Base-by-base conservation (phyloP, 257 asterid species). In the Buddleja alternifolia region DNA sequence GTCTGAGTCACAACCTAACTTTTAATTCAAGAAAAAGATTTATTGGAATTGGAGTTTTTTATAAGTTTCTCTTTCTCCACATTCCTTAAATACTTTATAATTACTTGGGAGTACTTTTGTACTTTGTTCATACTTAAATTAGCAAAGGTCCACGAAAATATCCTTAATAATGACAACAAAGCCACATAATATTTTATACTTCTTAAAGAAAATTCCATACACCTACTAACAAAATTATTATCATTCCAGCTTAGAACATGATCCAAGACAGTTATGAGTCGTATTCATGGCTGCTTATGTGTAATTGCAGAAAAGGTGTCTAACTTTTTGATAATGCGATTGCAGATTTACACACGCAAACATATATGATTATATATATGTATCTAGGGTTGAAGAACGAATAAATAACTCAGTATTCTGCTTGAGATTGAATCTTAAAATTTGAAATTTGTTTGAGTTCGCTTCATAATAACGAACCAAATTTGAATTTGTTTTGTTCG, bases 201-300 rank as follows among this genome's bases (percentile, higher is more conserved):
- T 40, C 24, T 47, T 8, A 56, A n/a, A 54, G 65, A 55, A 52
- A 71, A 16, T 16, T 44, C 44, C 50, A 63, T 1, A 45, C 32
- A 29, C 3, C 53, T 64, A 66, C 55, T 57, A 6, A 73, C 23
- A 57, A 46, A 56, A 56, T 8, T 6, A 45, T 23, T n/a, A n/a
- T n/a, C n/a, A 14, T 20, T 15, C 73, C 69, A 46, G 47, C 24
- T 47, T 15, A 46, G 48, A 25, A 58, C 73, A 73, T 25, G 70
- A 67, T 50, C 73, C 73, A 60, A 60, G 39, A 44, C 11, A n/a
- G n/a, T n/a, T n/a, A n/a, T n/a, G n/a, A n/a, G n/a, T n/a, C n/a
- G 14, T 9, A 16, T 36, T 15, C 50, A 36, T 37, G 50, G 9
- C 10, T n/a, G 15, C 16, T 53, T 39, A 37, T 36, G 50, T 59